Base-by-base conservation (phyloP, 768 basidiomycete species). In the Leccinum aurantiacum region DNA sequence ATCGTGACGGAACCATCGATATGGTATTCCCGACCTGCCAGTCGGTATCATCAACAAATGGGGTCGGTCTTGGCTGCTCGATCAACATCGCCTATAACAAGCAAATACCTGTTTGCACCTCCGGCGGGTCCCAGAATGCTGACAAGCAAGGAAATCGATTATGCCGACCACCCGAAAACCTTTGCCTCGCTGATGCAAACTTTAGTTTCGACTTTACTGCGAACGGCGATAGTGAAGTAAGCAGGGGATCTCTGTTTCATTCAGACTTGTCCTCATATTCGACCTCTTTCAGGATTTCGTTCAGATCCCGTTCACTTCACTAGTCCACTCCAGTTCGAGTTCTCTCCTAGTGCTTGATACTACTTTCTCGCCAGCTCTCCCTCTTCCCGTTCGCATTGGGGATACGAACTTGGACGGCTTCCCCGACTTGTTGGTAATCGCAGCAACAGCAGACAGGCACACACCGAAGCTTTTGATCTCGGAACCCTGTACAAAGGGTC, bases 1-100 rank as follows among this genome's bases (percentile, higher is more conserved):
- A 98, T 68, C 87, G 97, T 7, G 97, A 98, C 66, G 97, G 97
- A 1, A 95, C 96, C 1, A 90, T 98, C 33, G 97, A 98, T 72
- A 86, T 98, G 82, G 80, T 99, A 49, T 93, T 98, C 69, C 83
- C 92, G 0, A 90, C 90, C 1, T 99, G 97, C 70, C 75, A 79
- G 0, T 82, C 80, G 3, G 84, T 91, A n/a, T 88, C 90, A 0
- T 71, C 78, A 1, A 78, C 81, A 1, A 85, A 81, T 0, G 94
- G 95, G 3, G 75, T 91, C 1, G 95, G 95, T 11, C 77, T 77
- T 2, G 82, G 84, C 44, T 98, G 97, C 71, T 78, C 78, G 53
- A 83, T 99, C 73, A 96, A 95, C 69, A 89, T 98, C 58, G 95
- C 88, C 4, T 98, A 93, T 76, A 99, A 98, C 73, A 81, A 88